A percentile compares a stretch with the other conserved stretches of the same genome.
Evolutionary conservation across 1,284 basidiomycete genomes (phyloP).

Genomic region (Schizophyllum commune): DNA sequence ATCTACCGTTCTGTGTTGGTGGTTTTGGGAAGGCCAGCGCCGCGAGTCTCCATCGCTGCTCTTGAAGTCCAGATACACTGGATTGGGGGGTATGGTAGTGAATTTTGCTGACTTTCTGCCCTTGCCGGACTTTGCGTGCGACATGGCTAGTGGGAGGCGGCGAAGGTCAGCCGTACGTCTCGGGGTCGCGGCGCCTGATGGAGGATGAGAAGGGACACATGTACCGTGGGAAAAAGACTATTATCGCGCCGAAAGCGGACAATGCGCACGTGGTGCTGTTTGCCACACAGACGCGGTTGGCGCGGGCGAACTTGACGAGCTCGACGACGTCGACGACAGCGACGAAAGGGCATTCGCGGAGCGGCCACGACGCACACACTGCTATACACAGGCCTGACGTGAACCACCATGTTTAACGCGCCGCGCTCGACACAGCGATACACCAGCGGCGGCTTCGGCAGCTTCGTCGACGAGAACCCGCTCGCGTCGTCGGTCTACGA

Average conservation of each 20-base stretch:
- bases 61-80: neutral
- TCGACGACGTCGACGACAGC: too few relatives aligned
- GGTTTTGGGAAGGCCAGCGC: neutral
- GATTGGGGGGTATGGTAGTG: neutral
- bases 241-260: too few relatives aligned
- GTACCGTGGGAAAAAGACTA: too few relatives aligned
- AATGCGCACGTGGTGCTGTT: too few relatives aligned
- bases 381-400: neutral
- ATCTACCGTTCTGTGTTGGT: neutral
- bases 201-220: too few relatives aligned
- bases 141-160: too few relatives aligned
- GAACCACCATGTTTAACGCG: constrained; percentile 63
- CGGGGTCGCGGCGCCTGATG: too few relatives aligned
- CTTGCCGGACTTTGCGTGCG: too few relatives aligned
- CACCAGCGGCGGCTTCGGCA: constrained; percentile 54
- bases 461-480: constrained; percentile 71
- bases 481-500: constrained; percentile 70
- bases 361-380: neutral
- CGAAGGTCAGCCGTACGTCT: too few relatives aligned
- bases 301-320: too few relatives aligned
- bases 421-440: constrained; percentile 66
- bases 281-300: too few relatives aligned
- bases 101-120: neutral
- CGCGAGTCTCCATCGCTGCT: neutral
- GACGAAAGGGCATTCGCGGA: neutral